A percentile compares a stretch with the other conserved stretches of the same genome.
Evolutionary conservation across 176 grass and related monocot genomes (phyloP).

Genomic region (Calamus simplicifolius): DNA sequence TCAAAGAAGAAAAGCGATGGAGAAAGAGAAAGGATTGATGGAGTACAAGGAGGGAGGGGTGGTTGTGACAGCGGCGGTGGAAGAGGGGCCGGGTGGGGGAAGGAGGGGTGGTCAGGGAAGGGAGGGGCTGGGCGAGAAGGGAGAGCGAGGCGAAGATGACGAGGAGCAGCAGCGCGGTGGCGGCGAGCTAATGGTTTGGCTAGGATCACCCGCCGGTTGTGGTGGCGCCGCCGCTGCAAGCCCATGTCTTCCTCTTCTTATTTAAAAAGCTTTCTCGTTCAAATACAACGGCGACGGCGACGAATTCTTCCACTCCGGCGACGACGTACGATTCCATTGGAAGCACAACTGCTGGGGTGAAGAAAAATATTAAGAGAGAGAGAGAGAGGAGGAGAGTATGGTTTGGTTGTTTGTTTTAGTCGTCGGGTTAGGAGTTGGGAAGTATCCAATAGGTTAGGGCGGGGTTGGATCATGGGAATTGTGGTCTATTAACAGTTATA

Average conservation of each 20-base stretch:
- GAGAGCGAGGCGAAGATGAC: constrained; percentile 55
- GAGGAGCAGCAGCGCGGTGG: constrained; percentile 49
- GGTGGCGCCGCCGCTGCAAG: constrained; percentile 40
- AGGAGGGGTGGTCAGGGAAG: constrained; percentile 30
- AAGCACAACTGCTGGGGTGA: no score
- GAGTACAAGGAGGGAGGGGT: constrained; percentile 12
- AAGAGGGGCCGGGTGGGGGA: constrained; percentile 31
- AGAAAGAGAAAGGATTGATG: neutral
- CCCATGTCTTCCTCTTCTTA: constrained; percentile 29
- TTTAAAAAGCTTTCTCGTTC: no score
- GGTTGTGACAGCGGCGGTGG: neutral
- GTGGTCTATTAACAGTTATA: no score
- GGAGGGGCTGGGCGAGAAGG: constrained; percentile 59
- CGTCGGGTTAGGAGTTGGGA: no score
- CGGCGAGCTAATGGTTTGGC: constrained; percentile 33
- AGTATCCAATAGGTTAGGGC: no score
- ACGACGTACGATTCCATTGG: no score
- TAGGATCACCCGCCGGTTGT: constrained; percentile 50
- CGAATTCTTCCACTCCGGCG: no score
- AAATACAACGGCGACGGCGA: no score
- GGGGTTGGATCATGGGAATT: no score
- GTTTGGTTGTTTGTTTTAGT: no score
- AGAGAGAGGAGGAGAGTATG: no score
- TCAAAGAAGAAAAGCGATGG: neutral
- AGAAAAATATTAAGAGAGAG: no score